Conservation (phyloP, 1,139 yeast species). For the Chernovozyma aurita region DNA sequence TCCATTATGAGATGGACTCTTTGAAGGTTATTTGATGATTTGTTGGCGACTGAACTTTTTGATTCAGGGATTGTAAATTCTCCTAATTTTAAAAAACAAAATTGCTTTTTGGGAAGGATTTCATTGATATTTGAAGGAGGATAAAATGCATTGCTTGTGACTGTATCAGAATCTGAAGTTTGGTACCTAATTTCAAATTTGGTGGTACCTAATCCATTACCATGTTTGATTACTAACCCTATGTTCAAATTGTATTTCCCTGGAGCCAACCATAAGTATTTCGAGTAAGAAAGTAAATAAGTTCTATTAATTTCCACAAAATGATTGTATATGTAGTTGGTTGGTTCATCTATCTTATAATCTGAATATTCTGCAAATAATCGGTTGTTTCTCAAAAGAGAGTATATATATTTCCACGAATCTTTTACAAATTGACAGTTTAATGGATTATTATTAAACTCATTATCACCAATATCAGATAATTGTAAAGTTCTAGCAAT, state of each 20-base stretch:
- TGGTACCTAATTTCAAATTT: constrained; percentile 43
- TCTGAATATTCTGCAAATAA: constrained; percentile 51
- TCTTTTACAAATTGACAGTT: constrained; percentile 34
- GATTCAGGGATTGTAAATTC: constrained; percentile 29
- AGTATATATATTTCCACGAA: constrained; percentile 53
- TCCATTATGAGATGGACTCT: constrained; percentile 49
- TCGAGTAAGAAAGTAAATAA: constrained; percentile 45
- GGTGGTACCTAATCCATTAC: constrained; percentile 57
- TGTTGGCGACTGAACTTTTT: background rate
- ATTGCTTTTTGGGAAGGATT: constrained; percentile 48
- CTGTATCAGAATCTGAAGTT: constrained; percentile 17
- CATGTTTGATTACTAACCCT: constrained; percentile 49
- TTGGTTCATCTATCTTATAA: constrained; percentile 48
- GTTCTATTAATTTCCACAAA: constrained; percentile 46
- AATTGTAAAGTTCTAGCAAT: constrained; percentile 6
- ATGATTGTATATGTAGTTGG: constrained; percentile 40
- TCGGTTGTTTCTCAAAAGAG: constrained; percentile 47
- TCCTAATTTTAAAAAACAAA: constrained; percentile 52
- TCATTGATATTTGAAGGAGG: constrained; percentile 59
- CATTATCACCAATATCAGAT: background rate
- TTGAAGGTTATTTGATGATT: constrained; percentile 19
- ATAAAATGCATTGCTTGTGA: constrained; percentile 38
- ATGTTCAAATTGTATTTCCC: constrained; percentile 50
- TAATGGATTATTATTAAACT: constrained; percentile 9
- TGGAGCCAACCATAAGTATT: constrained; percentile 44